Conservation (phyloP, 768 basidiomycete species). For the Clitopilus hobsonii region DNA sequence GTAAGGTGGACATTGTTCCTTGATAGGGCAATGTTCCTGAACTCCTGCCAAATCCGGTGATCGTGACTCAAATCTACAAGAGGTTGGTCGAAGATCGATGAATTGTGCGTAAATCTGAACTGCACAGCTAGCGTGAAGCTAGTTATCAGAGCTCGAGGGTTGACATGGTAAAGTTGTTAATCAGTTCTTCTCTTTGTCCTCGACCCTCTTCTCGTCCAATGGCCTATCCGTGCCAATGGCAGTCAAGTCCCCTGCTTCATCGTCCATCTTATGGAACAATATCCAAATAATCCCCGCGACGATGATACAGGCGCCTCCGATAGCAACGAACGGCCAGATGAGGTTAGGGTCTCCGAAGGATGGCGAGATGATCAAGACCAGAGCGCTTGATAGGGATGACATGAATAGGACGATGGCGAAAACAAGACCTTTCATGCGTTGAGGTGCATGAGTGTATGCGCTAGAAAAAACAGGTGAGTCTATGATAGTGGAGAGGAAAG, state of each 20-base stretch:
- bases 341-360: conserved; percentile 29
- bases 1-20: too few species aligned
- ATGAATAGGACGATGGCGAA: conserved; percentile 30
- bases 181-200: conserved; percentile 4
- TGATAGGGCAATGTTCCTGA: too few species aligned
- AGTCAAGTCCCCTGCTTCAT: conserved; percentile 12
- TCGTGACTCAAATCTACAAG: too few species aligned
- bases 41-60: too few species aligned
- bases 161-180: neutral
- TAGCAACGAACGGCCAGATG: conserved; percentile 25
- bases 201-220: conserved; percentile 1
- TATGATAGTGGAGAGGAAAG: too few species aligned
- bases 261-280: conserved; percentile 19
- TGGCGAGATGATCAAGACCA: conserved; percentile 26
- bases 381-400: conserved; percentile 25
- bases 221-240: conserved; percentile 16
- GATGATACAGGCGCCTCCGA: conserved; percentile 17
- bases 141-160: neutral
- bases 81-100: too few species aligned
- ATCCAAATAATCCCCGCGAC: conserved; percentile 16
- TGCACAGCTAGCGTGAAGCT: too few species aligned
- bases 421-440: conserved; percentile 37
- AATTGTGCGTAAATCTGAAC: too few species aligned
- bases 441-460: conserved; percentile 37
- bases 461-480: conserved; percentile 5